Evolutionary conservation across 768 basidiomycete genomes (phyloP), one percentile per base, ranked within the genome.

Genomic region (Pleurotus platypus): DNA sequence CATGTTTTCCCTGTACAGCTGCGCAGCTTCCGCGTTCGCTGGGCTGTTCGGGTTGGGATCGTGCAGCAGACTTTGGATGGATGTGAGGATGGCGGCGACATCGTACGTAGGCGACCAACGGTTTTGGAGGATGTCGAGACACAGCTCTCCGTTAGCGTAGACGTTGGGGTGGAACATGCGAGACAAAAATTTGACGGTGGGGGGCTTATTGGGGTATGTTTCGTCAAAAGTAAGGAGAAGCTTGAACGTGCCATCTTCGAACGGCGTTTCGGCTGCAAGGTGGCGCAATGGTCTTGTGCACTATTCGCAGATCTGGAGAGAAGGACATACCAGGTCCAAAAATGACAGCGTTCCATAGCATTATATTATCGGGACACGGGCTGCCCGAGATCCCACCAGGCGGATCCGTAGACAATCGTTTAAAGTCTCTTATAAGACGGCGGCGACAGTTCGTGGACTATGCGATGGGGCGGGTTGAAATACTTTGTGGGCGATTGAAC

Each of bases 161-260:
- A 99, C 95, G 75, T 98, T 99, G 0, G 97, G 97, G 70, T 99
- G 96, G 75, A 99, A 98, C 96, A 98, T 98, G 61, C 89, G 80
- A 38, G 92, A 94, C 30, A 98, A 83, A 79, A 99, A 99, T 67
- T 94, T 94, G 64, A 99, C 96, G 4, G 91, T 89, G 2, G 97
- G 97, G 0, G 97, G 94, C 69, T 98, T 98, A 79, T 97, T 99
- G 13, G 97, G 97, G 72, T 99, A 99, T 5, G 92, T 90, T 66
- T 99, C 97, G 69, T 98, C 95, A 64, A 99, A 98, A 1, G 89
- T 92, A 49, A 99, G 82, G 47, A 94, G 80, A 24, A 98, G 88
- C 67, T 95, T 94, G 86, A 99, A 98, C 12, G 96, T 98, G 64
- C 97, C 97, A 64, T 98, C 97, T 73, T 98, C 97, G 70, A 99